These are phyloP conservation scores for Aspergillus cavernicola DNA, from an alignment of 495 filamentous ascomycete species.

Conservation along the genomic window DNA sequence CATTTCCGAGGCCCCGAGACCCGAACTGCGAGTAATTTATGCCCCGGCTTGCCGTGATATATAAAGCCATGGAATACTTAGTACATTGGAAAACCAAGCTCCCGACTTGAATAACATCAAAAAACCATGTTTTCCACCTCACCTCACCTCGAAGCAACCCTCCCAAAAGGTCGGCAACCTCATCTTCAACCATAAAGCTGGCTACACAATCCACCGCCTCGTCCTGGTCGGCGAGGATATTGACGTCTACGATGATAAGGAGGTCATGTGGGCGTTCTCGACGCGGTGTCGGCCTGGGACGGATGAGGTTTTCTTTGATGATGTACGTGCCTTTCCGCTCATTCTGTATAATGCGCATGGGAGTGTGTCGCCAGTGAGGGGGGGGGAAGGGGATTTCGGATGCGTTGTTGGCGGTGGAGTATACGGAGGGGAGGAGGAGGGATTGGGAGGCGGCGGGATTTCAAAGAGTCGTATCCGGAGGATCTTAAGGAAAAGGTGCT, in stretches of 20 bases:
- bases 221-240: slow-evolving; percentile 38
- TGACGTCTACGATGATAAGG: slow-evolving; percentile 30
- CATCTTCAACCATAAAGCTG: slow-evolving; percentile 34
- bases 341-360: slow-evolving; percentile 39
- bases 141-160: not conserved
- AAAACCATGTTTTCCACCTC: no score
- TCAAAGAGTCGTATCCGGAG: slow-evolving; percentile 32
- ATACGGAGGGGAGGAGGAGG: slow-evolving; percentile 25
- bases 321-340: slow-evolving; percentile 34
- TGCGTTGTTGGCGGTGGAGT: slow-evolving; percentile 32
- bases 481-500: slow-evolving; percentile 31
- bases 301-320: slow-evolving; percentile 37
- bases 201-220: slow-evolving; percentile 34
- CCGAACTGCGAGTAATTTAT: no score
- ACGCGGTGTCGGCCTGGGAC: slow-evolving; percentile 35
- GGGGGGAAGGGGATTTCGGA: slow-evolving; percentile 41
- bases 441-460: slow-evolving; percentile 33
- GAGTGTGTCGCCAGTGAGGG: slow-evolving; percentile 16
- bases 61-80: no score
- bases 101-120: no score
- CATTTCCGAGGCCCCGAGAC: no score
- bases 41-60: no score
- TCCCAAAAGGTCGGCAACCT: slow-evolving; percentile 24
- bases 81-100: no score
- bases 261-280: slow-evolving; percentile 42